Evolutionary conservation across 2,329 filamentous ascomycete genomes (phyloP).

Genomic region (Monosporascus sp.): DNA sequence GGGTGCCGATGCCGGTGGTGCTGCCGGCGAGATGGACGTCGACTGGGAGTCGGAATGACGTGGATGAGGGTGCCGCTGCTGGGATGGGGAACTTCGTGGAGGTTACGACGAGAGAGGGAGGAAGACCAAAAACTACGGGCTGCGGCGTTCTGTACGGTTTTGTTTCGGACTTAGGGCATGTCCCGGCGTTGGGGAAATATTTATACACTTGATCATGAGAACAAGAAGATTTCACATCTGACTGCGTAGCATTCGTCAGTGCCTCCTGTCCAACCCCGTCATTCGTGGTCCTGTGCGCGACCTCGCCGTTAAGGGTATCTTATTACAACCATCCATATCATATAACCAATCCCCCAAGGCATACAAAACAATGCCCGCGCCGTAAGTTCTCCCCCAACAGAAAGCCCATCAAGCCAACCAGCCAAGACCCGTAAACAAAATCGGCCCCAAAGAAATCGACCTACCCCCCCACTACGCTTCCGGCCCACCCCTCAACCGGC

Average conservation of each 20-base stretch:
- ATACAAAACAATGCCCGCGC: too few relatives aligned
- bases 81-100: not conserved
- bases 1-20: conserved; percentile 26
- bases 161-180: conserved; percentile 21
- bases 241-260: not conserved
- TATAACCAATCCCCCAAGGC: too few relatives aligned
- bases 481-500: conserved; percentile 6
- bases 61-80: conserved; percentile 7
- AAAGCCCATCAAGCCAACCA: too few relatives aligned
- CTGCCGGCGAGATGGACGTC: conserved; percentile 31
- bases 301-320: too few relatives aligned
- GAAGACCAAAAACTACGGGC: not conserved
- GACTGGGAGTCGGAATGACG: conserved; percentile 27
- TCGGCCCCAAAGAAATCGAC: too few relatives aligned
- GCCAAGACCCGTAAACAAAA: too few relatives aligned
- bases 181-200: conserved; percentile 23
- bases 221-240: not conserved
- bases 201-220: conserved; percentile 1
- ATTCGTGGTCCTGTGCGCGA: too few relatives aligned
- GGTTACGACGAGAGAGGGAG: conserved; percentile 13
- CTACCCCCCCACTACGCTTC: not conserved
- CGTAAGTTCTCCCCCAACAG: too few relatives aligned
- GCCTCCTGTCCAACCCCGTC: too few relatives aligned
- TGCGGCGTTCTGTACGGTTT: conserved; percentile 2
- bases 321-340: too few relatives aligned